phyloP scores from a whole-genome alignment of 2,329 filamentous ascomycete genomes.

The Colletotrichum navitas region DNA sequence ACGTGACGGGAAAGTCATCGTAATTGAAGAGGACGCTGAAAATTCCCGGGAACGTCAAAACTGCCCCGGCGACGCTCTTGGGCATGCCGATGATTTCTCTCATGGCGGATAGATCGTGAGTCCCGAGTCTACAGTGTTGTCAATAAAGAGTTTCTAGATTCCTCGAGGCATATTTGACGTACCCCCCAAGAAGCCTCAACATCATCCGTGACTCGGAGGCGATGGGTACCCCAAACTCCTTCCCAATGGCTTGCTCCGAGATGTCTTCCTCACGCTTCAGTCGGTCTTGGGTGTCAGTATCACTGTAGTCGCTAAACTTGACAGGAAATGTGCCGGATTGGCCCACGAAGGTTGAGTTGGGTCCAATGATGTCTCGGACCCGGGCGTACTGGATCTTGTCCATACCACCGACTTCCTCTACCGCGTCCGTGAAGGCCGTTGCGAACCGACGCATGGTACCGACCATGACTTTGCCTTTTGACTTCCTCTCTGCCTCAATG shows the following conservation, averaged over 20 bases:
- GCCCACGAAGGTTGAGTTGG: conserved; percentile 61
- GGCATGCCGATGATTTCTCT: conserved; percentile 65
- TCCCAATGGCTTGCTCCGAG: conserved; percentile 47
- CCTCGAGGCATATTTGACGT: conserved; percentile 25
- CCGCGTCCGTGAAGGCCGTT: conserved; percentile 63
- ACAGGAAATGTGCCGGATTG: conserved; percentile 63
- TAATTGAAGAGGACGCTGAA: conserved; percentile 61
- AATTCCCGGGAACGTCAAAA: conserved; percentile 47
- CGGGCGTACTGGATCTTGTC: conserved; percentile 68
- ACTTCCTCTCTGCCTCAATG: conserved; percentile 60
- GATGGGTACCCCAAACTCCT: conserved; percentile 50
- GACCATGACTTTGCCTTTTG: conserved; percentile 64
- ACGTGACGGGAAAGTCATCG: conserved; percentile 63
- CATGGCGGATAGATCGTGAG: conserved; percentile 65
- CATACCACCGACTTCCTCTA: conserved; percentile 66
- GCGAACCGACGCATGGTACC: conserved; percentile 74
- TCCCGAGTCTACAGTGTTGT: conserved; percentile 53
- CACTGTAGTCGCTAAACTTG: conserved; percentile 56
- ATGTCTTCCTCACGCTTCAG: conserved; percentile 45
- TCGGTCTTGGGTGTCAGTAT: conserved; percentile 46
- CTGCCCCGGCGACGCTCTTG: conserved; percentile 49
- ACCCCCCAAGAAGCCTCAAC: conserved; percentile 46
- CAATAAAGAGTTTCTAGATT: neutral
- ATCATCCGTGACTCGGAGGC: conserved; percentile 47
- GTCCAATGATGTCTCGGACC: conserved; percentile 61